Percentiles rank a stretch among this genome's conserved stretches.
Evolutionary conservation across 2,329 filamentous ascomycete genomes (phyloP).

Genomic region (Monilinia laxa): DNA sequence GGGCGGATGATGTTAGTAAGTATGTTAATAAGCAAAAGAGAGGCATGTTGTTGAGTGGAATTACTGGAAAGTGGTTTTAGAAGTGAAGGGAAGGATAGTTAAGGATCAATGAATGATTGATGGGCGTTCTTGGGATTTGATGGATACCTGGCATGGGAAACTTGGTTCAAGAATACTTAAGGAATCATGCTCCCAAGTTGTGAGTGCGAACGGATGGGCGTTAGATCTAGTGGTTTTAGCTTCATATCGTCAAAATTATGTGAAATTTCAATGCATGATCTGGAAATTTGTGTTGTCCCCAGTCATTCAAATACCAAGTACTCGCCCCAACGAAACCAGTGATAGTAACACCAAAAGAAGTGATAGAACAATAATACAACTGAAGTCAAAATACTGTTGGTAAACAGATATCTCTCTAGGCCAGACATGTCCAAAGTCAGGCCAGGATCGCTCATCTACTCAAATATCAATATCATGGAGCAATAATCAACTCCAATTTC

Average conservation of each 20-base stretch:
- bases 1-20: constrained; percentile 85
- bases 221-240: not conserved
- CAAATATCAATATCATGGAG: no score
- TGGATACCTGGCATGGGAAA: constrained; percentile 7
- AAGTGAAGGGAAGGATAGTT: not conserved
- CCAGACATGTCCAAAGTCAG: no score
- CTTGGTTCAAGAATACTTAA: not conserved
- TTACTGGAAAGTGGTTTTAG: constrained; percentile 58
- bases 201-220: not conserved
- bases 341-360: no score
- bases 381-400: no score
- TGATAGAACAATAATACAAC: no score
- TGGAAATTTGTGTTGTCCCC: no score
- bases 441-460: no score
- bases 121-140: constrained; percentile 16
- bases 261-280: not conserved
- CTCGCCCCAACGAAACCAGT: no score
- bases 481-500: no score
- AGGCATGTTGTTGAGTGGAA: constrained; percentile 71
- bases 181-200: not conserved
- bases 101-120: not conserved
- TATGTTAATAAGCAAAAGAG: constrained; percentile 85
- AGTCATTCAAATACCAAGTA: no score
- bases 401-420: no score
- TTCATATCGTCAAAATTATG: not conserved